Percentiles rank a stretch among this genome's conserved stretches.
Evolutionary conservation across 1,284 basidiomycete genomes (phyloP).

Genomic region (Prillingera fragicola): DNA sequence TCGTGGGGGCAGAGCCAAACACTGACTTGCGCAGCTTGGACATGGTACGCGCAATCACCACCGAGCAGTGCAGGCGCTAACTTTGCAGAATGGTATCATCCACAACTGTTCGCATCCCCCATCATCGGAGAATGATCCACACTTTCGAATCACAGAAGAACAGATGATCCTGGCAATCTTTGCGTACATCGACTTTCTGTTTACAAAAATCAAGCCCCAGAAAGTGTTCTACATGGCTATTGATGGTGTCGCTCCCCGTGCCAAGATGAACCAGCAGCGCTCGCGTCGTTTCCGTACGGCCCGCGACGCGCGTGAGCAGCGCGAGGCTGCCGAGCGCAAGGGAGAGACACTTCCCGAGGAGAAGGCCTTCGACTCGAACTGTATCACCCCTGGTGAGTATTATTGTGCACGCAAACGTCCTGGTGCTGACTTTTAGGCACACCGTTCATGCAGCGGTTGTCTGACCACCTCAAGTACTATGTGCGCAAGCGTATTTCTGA

Average conservation of each 20-base stretch:
- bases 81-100: conserved; percentile 90
- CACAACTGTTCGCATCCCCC: conserved; percentile 71
- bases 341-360: conserved; percentile 88
- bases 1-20: conserved; percentile 54
- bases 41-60: conserved; percentile 21
- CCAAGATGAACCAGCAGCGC: conserved; percentile 99
- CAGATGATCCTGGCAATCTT: conserved; percentile 97
- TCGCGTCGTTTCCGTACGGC: conserved; percentile 90
- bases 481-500: conserved; percentile 95
- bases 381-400: conserved; percentile 86
- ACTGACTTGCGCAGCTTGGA: conserved; percentile 25
- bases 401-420: background rate
- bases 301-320: conserved; percentile 80
- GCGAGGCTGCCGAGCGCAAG: conserved; percentile 77
- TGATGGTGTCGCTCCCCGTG: conserved; percentile 94
- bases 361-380: conserved; percentile 97
- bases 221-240: conserved; percentile 97
- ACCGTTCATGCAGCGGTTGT: conserved; percentile 86
- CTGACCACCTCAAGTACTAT: conserved; percentile 89
- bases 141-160: conserved; percentile 91
- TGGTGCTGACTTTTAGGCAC: conserved; percentile 59
- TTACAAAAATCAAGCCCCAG: conserved; percentile 94
- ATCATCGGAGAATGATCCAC: conserved; percentile 73
- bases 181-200: conserved; percentile 93
- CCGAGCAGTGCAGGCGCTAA: no score